Evolutionary conservation across 441 rosid species (phyloP).

Genomic region (Flueggea neowawraea): DNA sequence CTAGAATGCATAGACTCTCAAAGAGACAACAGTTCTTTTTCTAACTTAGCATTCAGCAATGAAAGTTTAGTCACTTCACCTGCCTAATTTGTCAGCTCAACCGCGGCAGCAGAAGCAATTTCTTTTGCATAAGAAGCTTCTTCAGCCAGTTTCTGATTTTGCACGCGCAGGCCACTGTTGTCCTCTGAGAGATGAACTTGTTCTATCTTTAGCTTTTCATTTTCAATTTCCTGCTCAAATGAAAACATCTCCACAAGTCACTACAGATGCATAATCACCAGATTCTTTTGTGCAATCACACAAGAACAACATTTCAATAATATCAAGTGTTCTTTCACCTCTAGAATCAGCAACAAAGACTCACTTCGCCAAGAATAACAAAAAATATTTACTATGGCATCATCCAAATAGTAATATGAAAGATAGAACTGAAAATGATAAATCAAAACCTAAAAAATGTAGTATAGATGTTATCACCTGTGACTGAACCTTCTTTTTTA

Average conservation of each 20-base stretch:
- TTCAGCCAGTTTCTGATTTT: slow-evolving; percentile 87
- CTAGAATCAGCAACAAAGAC: no score
- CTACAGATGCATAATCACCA: background rate
- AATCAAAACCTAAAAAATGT: slow-evolving; percentile 2
- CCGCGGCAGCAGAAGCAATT: slow-evolving; percentile 99
- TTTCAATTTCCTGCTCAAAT: slow-evolving; percentile 66
- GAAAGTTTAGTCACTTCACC: slow-evolving; percentile 94
- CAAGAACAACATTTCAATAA: background rate
- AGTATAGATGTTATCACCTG: slow-evolving; percentile 47
- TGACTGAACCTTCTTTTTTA: slow-evolving; percentile 70
- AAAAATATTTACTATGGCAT: no score
- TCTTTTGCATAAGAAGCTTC: slow-evolving; percentile 98
- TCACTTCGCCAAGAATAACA: no score
- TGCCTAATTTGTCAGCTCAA: slow-evolving; percentile 95
- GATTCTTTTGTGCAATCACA: background rate
- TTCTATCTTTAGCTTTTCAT: slow-evolving; percentile 74
- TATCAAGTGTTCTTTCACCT: background rate
- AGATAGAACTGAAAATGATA: background rate
- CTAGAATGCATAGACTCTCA: slow-evolving; percentile 67
- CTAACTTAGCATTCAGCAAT: slow-evolving; percentile 78
- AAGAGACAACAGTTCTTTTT: slow-evolving; percentile 71
- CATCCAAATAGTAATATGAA: background rate
- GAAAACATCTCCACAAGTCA: slow-evolving; percentile 7
- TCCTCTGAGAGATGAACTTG: slow-evolving; percentile 83
- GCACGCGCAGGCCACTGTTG: slow-evolving; percentile 74